phyloP scores from a whole-genome alignment of 2,329 filamentous ascomycete genomes.

The Diaporthe vexans region DNA sequence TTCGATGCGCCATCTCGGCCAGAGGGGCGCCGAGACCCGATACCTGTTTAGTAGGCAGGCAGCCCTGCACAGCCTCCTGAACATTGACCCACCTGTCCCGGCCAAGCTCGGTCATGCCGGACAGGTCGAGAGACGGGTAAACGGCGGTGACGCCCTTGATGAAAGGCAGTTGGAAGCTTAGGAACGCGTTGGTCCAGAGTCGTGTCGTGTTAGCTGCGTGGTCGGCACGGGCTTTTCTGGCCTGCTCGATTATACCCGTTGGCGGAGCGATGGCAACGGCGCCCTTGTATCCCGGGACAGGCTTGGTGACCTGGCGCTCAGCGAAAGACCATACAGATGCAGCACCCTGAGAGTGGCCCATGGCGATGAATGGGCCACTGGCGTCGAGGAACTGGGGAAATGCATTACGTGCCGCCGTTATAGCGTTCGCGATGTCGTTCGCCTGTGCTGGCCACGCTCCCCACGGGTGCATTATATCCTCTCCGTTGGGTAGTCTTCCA shows the following conservation, averaged over 20 bases:
- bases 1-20: background rate
- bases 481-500: constrained; percentile 34
- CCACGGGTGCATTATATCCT: background rate
- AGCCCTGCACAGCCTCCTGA: constrained; percentile 20
- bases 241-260: background rate
- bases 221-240: background rate
- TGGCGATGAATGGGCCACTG: constrained; percentile 47
- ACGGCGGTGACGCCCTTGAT: constrained; percentile 22
- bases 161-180: constrained; percentile 1
- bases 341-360: constrained; percentile 54
- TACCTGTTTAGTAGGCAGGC: constrained; percentile 14
- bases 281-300: constrained; percentile 54
- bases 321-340: constrained; percentile 57
- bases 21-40: background rate
- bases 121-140: constrained; percentile 7
- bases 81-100: constrained; percentile 20
- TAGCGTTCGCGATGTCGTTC: constrained; percentile 9
- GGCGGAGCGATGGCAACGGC: constrained; percentile 44
- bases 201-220: background rate
- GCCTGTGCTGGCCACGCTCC: constrained; percentile 19
- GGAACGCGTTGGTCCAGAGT: background rate
- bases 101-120: constrained; percentile 15
- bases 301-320: constrained; percentile 49
- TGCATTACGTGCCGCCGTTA: background rate
- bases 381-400: background rate